Evolutionary conservation across 495 filamentous ascomycete genomes (phyloP).

Genomic region (Aspergillus cristatus): DNA sequence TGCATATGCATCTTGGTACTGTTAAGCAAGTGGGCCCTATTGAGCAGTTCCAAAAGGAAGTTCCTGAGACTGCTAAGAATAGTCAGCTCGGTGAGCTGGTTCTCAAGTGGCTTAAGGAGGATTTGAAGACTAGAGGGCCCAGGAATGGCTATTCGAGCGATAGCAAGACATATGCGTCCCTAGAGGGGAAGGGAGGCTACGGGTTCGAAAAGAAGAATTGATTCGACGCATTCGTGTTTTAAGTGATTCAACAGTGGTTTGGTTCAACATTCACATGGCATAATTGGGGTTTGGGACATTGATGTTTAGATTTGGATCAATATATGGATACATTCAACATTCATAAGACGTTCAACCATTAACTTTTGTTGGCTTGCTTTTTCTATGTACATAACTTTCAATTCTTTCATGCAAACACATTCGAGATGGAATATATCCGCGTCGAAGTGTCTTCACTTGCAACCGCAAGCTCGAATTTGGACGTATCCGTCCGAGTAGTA

Average conservation of each 20-base stretch:
- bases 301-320: slow-evolving; percentile 14
- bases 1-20: slow-evolving; percentile 82
- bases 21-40: slow-evolving; percentile 77
- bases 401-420: slow-evolving; percentile 16
- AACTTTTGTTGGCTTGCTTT: slow-evolving; percentile 5
- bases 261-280: slow-evolving; percentile 22
- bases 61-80: slow-evolving; percentile 46
- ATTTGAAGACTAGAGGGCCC: slow-evolving; percentile 72
- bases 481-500: slow-evolving; percentile 4
- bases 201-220: slow-evolving; percentile 56
- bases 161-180: slow-evolving; percentile 58
- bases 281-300: slow-evolving; percentile 14
- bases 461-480: slow-evolving; percentile 54
- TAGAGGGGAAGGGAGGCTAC: slow-evolving; percentile 71
- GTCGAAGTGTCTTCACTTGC: slow-evolving; percentile 78
- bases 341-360: slow-evolving; percentile 22
- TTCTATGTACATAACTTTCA: slow-evolving; percentile 12
- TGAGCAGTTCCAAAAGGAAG: slow-evolving; percentile 41
- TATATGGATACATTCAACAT: slow-evolving; percentile 23
- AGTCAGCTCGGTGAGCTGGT: slow-evolving; percentile 76
- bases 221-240: slow-evolving; percentile 1
- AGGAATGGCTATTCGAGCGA: slow-evolving; percentile 52
- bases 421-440: slow-evolving; percentile 55
- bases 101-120: slow-evolving; percentile 74
- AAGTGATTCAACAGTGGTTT: slow-evolving; percentile 24